Evolutionary conservation across 1,139 yeast genomes (phyloP).

Genomic region (Blastobotrys malaysiensis): DNA sequence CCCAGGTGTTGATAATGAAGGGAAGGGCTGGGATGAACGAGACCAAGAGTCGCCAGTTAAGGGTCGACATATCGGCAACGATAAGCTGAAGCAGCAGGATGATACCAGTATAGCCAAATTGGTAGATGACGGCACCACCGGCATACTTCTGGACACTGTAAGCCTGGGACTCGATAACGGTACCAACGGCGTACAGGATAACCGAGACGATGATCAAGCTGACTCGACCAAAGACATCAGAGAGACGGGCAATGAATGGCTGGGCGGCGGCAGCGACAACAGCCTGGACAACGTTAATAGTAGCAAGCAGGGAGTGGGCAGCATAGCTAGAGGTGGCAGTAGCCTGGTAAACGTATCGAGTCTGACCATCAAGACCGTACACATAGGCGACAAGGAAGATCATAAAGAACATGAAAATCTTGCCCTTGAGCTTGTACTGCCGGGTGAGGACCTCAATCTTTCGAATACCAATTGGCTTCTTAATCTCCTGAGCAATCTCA

Average conservation of each 20-base stretch:
- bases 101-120: slow-evolving; percentile 65
- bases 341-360: slow-evolving; percentile 46
- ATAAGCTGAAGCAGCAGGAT: slow-evolving; percentile 51
- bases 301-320: slow-evolving; percentile 56
- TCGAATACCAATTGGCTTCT: slow-evolving; percentile 30
- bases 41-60: slow-evolving; percentile 64
- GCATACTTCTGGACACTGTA: slow-evolving; percentile 59
- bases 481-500: slow-evolving; percentile 6
- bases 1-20: slow-evolving; percentile 71
- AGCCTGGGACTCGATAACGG: slow-evolving; percentile 65
- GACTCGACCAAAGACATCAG: slow-evolving; percentile 67
- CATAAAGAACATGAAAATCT: slow-evolving; percentile 41
- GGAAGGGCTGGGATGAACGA: slow-evolving; percentile 65
- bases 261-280: slow-evolving; percentile 71
- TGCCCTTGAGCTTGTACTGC: slow-evolving; percentile 34
- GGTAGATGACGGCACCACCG: slow-evolving; percentile 68
- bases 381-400: slow-evolving; percentile 59
- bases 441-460: slow-evolving; percentile 34
- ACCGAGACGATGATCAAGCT: slow-evolving; percentile 51
- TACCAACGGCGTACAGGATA: slow-evolving; percentile 61
- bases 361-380: slow-evolving; percentile 59
- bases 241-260: slow-evolving; percentile 61
- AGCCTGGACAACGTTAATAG: slow-evolving; percentile 56
- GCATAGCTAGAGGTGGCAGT: slow-evolving; percentile 55
- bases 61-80: slow-evolving; percentile 58